Conservation (phyloP, 495 filamentous ascomycete species). For the Bacidia rubella region DNA sequence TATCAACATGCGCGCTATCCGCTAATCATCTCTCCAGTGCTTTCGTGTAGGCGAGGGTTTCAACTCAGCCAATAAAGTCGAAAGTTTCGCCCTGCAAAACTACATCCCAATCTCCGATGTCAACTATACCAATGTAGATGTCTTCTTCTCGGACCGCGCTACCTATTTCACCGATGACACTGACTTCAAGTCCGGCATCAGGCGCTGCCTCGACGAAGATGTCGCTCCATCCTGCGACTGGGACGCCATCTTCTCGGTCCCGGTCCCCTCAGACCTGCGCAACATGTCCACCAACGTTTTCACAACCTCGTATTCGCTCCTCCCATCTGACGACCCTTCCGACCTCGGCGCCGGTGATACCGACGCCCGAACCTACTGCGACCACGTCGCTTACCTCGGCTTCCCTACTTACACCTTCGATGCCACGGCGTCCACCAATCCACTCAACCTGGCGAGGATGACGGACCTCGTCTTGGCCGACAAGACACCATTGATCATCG, state of each 20-base stretch:
- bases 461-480: not conserved
- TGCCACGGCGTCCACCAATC: slow-evolving; percentile 8
- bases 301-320: not conserved
- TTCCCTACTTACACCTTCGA: slow-evolving; percentile 18
- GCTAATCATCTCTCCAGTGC: slow-evolving; percentile 6
- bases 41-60: slow-evolving; percentile 11
- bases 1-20: too few species aligned
- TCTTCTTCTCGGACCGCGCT: slow-evolving; percentile 12
- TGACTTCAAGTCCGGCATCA: slow-evolving; percentile 11
- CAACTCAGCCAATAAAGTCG: slow-evolving; percentile 10
- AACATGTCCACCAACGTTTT: slow-evolving; percentile 5
- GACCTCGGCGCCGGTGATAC: not conserved
- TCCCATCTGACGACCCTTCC: not conserved
- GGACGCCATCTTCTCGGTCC: slow-evolving; percentile 15
- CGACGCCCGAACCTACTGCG: slow-evolving; percentile 8
- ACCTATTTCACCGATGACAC: slow-evolving; percentile 8
- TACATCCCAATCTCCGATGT: not conserved
- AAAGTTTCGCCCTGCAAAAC: slow-evolving; percentile 8
- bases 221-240: slow-evolving; percentile 15
- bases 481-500: slow-evolving; percentile 3
- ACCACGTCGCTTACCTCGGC: slow-evolving; percentile 4
- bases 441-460: slow-evolving; percentile 7
- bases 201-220: slow-evolving; percentile 7
- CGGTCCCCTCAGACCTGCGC: slow-evolving; percentile 1
- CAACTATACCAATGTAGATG: slow-evolving; percentile 3